Conservation (phyloP, 2,329 filamentous ascomycete genomes). For the Lasiodiplodia hormozganensis region DNA sequence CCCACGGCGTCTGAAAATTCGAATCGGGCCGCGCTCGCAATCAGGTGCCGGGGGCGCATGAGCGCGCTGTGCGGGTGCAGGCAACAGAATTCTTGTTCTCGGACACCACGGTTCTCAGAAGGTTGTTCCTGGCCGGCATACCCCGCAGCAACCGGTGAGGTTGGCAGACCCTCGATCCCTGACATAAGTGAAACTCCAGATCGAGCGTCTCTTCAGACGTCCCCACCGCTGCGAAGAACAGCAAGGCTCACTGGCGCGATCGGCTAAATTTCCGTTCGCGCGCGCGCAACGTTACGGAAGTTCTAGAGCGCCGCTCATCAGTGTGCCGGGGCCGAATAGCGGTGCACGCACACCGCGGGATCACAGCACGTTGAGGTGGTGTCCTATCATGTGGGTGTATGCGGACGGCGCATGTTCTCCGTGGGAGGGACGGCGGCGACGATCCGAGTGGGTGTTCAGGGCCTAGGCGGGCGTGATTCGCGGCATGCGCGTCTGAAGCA, state of each 20-base stretch:
- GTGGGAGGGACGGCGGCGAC: constrained; percentile 5
- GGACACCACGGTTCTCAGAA: constrained; percentile 13
- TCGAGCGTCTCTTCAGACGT: constrained; percentile 18
- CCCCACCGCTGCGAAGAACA: not conserved
- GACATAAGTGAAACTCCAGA: constrained; percentile 23
- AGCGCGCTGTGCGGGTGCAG: not conserved
- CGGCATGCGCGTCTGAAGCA: constrained; percentile 24
- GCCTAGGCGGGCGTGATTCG: constrained; percentile 13
- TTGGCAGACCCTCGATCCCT: constrained; percentile 15
- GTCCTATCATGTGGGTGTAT: constrained; percentile 16
- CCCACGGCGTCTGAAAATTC: constrained; percentile 3
- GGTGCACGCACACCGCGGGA: not conserved
- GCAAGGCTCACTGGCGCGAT: not conserved
- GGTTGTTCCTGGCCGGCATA: not conserved
- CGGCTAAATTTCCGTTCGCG: constrained; percentile 15
- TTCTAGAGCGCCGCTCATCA: constrained; percentile 13
- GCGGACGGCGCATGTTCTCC: constrained; percentile 2
- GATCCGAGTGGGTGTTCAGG: constrained; percentile 20
- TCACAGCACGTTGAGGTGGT: not conserved
- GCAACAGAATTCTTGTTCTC: constrained; percentile 13
- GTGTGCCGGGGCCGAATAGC: not conserved
- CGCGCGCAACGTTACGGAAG: not conserved
- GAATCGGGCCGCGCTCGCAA: constrained; percentile 9
- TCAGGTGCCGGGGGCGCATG: constrained; percentile 8
- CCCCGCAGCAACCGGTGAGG: constrained; percentile 25